These are phyloP conservation scores for Cryomyces minteri DNA, from an alignment of 495 filamentous ascomycete species.

Conservation along the genomic window DNA sequence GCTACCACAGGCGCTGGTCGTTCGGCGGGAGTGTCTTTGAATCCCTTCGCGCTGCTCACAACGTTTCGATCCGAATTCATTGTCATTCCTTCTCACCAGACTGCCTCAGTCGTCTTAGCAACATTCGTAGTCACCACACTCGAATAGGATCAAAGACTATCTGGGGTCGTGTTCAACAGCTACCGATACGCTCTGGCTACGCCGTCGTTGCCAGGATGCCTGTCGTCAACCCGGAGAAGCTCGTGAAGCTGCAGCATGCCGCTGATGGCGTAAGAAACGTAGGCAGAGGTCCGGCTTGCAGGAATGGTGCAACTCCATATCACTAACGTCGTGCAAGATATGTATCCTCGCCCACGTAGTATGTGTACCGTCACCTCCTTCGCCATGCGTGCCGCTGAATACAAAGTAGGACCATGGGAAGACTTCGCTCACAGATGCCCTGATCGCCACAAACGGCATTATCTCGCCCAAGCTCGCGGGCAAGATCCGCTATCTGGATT, in stretches of 20 bases:
- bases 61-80: too few species aligned
- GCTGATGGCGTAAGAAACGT: slow-evolving; percentile 82
- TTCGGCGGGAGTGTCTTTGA: too few species aligned
- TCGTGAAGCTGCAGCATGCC: slow-evolving; percentile 67
- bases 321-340: slow-evolving; percentile 43
- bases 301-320: neutral
- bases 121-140: too few species aligned
- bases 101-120: too few species aligned
- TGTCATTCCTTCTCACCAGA: too few species aligned
- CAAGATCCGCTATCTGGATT: slow-evolving; percentile 96
- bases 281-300: slow-evolving; percentile 20
- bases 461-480: slow-evolving; percentile 94
- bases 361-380: slow-evolving; percentile 21
- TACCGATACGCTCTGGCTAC: too few species aligned
- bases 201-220: slow-evolving; percentile 42
- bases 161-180: too few species aligned
- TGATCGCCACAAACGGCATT: slow-evolving; percentile 98
- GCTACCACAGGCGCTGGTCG: too few species aligned
- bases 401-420: slow-evolving; percentile 77
- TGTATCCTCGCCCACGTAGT: slow-evolving; percentile 95
- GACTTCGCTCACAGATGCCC: slow-evolving; percentile 88
- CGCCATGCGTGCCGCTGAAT: neutral
- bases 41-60: too few species aligned
- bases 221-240: slow-evolving; percentile 69
- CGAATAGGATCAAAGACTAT: too few species aligned